phyloP scores from a whole-genome alignment of 257 asterid species.

The Handroanthus guayacan region DNA sequence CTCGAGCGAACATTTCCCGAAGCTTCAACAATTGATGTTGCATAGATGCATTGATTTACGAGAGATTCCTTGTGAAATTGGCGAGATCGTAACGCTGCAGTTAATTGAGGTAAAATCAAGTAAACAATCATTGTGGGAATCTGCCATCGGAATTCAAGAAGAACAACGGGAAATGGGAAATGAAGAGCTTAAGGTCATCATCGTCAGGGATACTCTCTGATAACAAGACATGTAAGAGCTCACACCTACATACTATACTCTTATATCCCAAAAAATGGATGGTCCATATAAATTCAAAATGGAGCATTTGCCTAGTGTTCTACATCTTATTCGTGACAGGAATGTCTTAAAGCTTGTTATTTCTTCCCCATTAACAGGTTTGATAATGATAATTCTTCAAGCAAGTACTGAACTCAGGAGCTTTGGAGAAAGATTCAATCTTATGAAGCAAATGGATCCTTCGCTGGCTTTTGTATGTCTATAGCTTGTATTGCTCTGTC shows the following conservation, averaged over 20 bases:
- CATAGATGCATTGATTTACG: background rate
- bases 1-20: background rate
- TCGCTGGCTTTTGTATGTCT: too few species aligned
- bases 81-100: constrained; percentile 28
- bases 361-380: too few species aligned
- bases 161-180: constrained; percentile 36
- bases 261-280: too few species aligned
- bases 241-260: background rate
- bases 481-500: too few species aligned
- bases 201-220: background rate
- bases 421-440: too few species aligned
- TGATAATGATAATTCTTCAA: too few species aligned
- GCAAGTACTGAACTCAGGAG: too few species aligned
- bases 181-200: constrained; percentile 6
- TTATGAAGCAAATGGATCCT: too few species aligned
- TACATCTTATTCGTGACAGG: too few species aligned
- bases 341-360: too few species aligned
- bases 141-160: constrained; percentile 30
- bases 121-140: background rate
- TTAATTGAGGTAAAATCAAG: constrained; percentile 31
- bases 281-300: too few species aligned
- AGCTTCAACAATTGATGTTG: constrained; percentile 33
- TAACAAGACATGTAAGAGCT: background rate
- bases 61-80: constrained; percentile 25
- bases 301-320: too few species aligned